Evolutionary conservation across 1,284 basidiomycete species (phyloP).

Genomic region (Chalciporus piperatoides): DNA sequence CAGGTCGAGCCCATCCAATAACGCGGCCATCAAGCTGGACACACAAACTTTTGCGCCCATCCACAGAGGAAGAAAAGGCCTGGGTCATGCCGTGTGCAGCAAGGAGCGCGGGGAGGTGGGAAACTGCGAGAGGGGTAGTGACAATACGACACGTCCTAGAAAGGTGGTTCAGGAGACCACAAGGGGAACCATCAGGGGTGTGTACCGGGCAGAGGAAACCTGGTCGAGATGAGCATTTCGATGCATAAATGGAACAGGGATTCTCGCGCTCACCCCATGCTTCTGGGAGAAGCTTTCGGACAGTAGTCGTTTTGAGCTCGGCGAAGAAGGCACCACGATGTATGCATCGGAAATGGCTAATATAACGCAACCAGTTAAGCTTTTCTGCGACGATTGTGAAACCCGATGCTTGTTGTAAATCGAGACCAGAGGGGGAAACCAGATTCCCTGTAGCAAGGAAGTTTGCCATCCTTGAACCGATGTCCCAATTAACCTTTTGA

Average conservation of each 20-base stretch:
- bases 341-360: slow-evolving; percentile 97
- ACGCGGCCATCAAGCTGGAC: slow-evolving; percentile 94
- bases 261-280: slow-evolving; percentile 77
- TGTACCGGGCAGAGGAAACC: slow-evolving; percentile 99
- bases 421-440: slow-evolving; percentile 91
- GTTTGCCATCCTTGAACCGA: slow-evolving; percentile 86
- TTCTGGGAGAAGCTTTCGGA: slow-evolving; percentile 95
- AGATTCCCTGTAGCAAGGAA: slow-evolving; percentile 99
- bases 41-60: slow-evolving; percentile 79
- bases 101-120: slow-evolving; percentile 81
- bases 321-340: slow-evolving; percentile 99
- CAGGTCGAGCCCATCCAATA: slow-evolving; percentile 90
- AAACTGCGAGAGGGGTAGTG: slow-evolving; percentile 72
- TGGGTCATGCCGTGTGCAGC: slow-evolving; percentile 94
- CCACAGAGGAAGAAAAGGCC: slow-evolving; percentile 72
- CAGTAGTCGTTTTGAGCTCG: slow-evolving; percentile 97
- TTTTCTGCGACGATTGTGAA: slow-evolving; percentile 99
- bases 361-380: slow-evolving; percentile 98
- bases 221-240: slow-evolving; percentile 30
- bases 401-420: slow-evolving; percentile 95
- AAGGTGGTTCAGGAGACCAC: slow-evolving; percentile 96
- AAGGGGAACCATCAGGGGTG: slow-evolving; percentile 97
- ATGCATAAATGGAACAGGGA: not conserved
- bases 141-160: slow-evolving; percentile 93
- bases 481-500: slow-evolving; percentile 84